Percentiles rank a stretch among this genome's conserved stretches.
Conservation (phyloP, 768 basidiomycete genomes). For the Leucosporidium creatinivorum region DNA sequence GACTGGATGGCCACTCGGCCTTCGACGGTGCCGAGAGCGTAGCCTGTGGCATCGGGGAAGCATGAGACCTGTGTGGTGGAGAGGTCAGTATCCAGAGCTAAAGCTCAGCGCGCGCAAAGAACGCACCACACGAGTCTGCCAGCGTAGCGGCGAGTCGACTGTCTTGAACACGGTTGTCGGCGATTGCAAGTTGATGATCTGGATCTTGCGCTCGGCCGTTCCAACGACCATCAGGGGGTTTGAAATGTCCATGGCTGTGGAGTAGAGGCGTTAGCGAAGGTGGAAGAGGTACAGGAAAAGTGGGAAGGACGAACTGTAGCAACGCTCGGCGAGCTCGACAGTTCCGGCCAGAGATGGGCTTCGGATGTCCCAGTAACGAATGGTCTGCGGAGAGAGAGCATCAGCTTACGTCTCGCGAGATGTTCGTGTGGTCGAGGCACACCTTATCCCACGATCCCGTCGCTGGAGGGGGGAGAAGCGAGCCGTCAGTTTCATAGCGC, state of each 20-base stretch:
- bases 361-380: slow-evolving; percentile 88
- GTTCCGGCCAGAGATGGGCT: slow-evolving; percentile 55
- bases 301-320: slow-evolving; percentile 53
- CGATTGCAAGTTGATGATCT: slow-evolving; percentile 67
- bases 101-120: too few relatives aligned
- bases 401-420: too few relatives aligned
- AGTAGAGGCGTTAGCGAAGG: too few relatives aligned
- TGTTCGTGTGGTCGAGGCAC: not conserved
- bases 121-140: slow-evolving; percentile 41
- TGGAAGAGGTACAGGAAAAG: too few relatives aligned
- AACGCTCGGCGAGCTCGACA: slow-evolving; percentile 75
- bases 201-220: slow-evolving; percentile 84
- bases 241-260: slow-evolving; percentile 26
- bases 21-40: slow-evolving; percentile 45
- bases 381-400: slow-evolving; percentile 6
- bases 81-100: too few relatives aligned
- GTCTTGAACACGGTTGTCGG: too few relatives aligned
- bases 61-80: slow-evolving; percentile 18
- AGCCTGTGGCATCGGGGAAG: slow-evolving; percentile 44
- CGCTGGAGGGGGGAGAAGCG: too few relatives aligned
- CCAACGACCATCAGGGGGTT: slow-evolving; percentile 57
- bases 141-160: slow-evolving; percentile 25
- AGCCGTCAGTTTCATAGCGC: not conserved
- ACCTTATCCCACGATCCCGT: slow-evolving; percentile 71
- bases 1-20: slow-evolving; percentile 92